Base-by-base conservation (phyloP, 257 asterid species). In the Solanum chmielewskii region DNA sequence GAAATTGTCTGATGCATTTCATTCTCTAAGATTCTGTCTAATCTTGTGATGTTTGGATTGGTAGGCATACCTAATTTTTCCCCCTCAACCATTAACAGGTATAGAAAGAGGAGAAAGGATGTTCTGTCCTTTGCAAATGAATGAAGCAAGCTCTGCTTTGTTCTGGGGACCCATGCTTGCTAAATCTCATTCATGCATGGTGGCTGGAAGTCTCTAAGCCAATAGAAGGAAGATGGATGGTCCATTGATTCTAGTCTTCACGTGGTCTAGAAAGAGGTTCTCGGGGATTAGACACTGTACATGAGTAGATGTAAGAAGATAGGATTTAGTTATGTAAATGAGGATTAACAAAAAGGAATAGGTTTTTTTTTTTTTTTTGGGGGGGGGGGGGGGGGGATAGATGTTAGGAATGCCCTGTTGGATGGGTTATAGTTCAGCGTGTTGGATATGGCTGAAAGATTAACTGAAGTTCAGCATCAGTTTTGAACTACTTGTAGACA, bases 291-390 rank as follows among this genome's bases (percentile, higher is more conserved):
- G n/a, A 87, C 82, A 41, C 41, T 93, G 96, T 95, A 93, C 90
- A 95, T 90, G 93, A 88, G 89, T 91, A 90, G 94, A 78, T 86
- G 93, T 91, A 91, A 92, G 92, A 92, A 88, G 31, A 89, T 91
- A 90, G 93, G 87, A 85, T 71, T 81, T 89, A 87, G 88, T 83
- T 18, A 59, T 95, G 98, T 95, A 94, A 91, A 95, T 94, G 93
- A 89, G 91, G 83, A 21, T 89, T 87, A 78, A 84, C 71, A 83
- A 75, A 47, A 27, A 45, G 85, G 87, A 87, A 87, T 92, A 87
- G 92, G 88, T n/a, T 35, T 35, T 4, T 33, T n/a, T 33, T 33
- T 3, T 33, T 33, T 5, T 5, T 3, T 4, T 5, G 35, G 37
- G 37, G 37, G 35, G 35, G 37, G 37, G 37, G 4, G 37, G 6